Evolutionary conservation across 208 protist genomes (phyloP), one percentile per base, ranked within the genome.

Genomic region (Trypanosomatidae sp.): DNA sequence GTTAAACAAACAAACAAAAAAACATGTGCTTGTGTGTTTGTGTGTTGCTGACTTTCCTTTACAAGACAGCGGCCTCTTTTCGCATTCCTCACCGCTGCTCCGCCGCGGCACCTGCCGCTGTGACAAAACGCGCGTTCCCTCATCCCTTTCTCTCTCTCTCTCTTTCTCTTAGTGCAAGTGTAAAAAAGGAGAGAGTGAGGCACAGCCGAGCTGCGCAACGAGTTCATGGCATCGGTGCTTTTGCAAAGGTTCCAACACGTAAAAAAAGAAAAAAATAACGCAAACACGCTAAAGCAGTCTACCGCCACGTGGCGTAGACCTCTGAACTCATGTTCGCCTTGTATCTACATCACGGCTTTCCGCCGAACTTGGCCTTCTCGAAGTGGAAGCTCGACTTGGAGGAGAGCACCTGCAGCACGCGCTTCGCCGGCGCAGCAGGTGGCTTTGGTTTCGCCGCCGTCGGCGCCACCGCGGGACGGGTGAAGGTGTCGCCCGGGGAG

Each of bases 381-480:
- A 85, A 85, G 66, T 85, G 81, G 41, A 53, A 82, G 64, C 81
- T 85, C 5, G 76, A 81, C n/a, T 47, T 1, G 25, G 49, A 28
- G 7, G 8, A 13, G 5, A 36, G 49, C 0, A 17, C 8, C 30
- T 30, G 44, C 25, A 19, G 19, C 59, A 7, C n/a, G 25, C 12
- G 13, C 5, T 1, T 25, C 59, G 22, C 3, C 43, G 10, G 10
- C 12, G 4, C 6, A 2, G 28, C 12, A 1, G 0, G 44, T 1
- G 41, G 13, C 44, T 13, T n/a, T 4, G 25, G 5, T 28, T 8
- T 41, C 3, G 47, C 22, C 1, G 47, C 9, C 3, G 67, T 19
- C 12, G 22, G 3, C 1, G 33, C 7, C 3, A 2, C 2, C 17
- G 47, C 46, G 3, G 3, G n/a, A n/a, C n/a, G n/a, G n/a, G n/a